Evolutionary conservation across 495 filamentous ascomycete species (phyloP), one percentile per base, ranked within the genome.

Genomic region (Rostrohypoxylon terebratum): DNA sequence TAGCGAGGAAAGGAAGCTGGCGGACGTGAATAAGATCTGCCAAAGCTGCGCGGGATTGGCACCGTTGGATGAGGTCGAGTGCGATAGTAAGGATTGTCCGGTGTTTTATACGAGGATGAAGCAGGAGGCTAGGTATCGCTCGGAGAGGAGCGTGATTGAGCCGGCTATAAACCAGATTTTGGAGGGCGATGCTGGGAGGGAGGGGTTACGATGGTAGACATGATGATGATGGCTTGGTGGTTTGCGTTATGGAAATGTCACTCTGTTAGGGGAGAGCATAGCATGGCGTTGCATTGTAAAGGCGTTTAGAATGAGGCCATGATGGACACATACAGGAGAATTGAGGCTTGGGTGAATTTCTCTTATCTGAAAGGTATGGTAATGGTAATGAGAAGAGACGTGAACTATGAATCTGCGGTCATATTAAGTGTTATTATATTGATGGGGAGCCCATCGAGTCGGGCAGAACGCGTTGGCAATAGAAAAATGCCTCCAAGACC

Each of bases 61-160:
- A 14, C 90, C 88, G 72, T 82, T 87, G 4, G 94, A 97, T 48
- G 88, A 92, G 33, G 90, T 97, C 38, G 87, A 78, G 38, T 99
- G 96, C 78, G 93, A 97, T 75, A 97, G 92, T 71, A 86, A 90
- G 78, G 96, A 97, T 79, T 99, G 96, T 77, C 92, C 94, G 0
- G 92, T 97, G 2, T 98, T 96, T 74, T 99, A 98, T 77, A 91
- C 91, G 1, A 82, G 96, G 58, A 88, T 91, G 10, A 91, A 91
- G 80, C 90, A 94, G 80, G 77, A 79, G 63, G 85, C 90, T 10
- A 80, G 85, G 78, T 83, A 92, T 69, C 84, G 82, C 62, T 88
- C 84, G 67, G 86, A 90, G 71, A 89, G 76, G 80, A 77, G 78
- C 23, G 80, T 87, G 31, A 78, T 87, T 33, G 87, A 83, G 73